Evolutionary conservation across 345 rosid species (phyloP).

Genomic region (Eutrema heterophyllum): DNA sequence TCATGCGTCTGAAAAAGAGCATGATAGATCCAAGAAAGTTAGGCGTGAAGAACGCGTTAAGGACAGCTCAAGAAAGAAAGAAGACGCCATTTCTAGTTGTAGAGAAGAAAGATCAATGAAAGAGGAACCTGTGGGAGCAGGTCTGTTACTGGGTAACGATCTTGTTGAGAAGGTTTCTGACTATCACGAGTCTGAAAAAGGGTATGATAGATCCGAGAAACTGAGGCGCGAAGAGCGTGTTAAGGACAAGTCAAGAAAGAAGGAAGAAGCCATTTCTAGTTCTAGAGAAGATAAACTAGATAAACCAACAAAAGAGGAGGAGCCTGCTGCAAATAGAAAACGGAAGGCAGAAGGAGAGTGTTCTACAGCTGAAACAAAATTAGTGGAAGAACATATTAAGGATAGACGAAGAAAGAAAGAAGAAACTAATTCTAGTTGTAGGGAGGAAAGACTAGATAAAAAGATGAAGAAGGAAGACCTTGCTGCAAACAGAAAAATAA

Average conservation of each 20-base stretch:
- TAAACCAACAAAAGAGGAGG: constrained; percentile 26
- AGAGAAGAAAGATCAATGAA: constrained; percentile 31
- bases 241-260: constrained; percentile 37
- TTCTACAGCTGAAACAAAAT: constrained; percentile 8
- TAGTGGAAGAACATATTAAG: constrained; percentile 12
- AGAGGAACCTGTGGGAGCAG: constrained; percentile 27
- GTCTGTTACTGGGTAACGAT: constrained; percentile 21
- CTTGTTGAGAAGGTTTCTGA: constrained; percentile 35
- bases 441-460: constrained; percentile 21
- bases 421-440: constrained; percentile 16
- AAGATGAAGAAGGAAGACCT: constrained; percentile 22
- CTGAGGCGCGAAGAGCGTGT: constrained; percentile 29
- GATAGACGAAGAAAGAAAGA: constrained; percentile 34
- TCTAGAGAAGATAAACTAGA: constrained; percentile 23
- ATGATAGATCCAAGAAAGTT: constrained; percentile 29
- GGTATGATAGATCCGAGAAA: constrained; percentile 27
- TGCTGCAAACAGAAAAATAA: constrained; percentile 1
- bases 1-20: constrained; percentile 30
- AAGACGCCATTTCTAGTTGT: constrained; percentile 20
- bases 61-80: constrained; percentile 34
- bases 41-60: constrained; percentile 34
- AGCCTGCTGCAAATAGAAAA: constrained; percentile 32
- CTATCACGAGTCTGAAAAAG: constrained; percentile 24
- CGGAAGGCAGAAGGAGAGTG: constrained; percentile 43
- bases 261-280: constrained; percentile 26